These are phyloP conservation scores for Diaporthe longicolla DNA, from an alignment of 2,329 filamentous ascomycete species.

Conservation along the genomic window DNA sequence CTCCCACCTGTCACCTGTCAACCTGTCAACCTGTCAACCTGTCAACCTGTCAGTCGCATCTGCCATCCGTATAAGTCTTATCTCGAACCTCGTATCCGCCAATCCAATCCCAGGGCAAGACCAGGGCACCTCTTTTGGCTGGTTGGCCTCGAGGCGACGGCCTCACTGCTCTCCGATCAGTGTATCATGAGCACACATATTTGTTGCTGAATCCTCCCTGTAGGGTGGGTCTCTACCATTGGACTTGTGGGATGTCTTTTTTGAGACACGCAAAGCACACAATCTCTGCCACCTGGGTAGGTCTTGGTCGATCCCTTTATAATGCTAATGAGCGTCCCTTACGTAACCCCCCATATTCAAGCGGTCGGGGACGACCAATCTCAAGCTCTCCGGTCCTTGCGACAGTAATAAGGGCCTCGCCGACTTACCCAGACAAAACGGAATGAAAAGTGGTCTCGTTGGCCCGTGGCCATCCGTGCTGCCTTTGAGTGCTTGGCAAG, in stretches of 20 bases:
- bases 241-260: background rate
- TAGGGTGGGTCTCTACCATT: background rate
- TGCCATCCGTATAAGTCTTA: background rate
- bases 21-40: conserved; percentile 20
- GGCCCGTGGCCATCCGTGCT: background rate
- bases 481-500: background rate
- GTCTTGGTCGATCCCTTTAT: conserved; percentile 25
- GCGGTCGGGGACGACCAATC: too few species aligned
- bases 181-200: background rate
- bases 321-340: background rate
- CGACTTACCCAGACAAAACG: background rate
- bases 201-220: background rate
- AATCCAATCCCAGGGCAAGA: background rate
- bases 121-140: background rate
- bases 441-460: conserved; percentile 12
- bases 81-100: background rate
- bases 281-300: background rate
- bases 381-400: background rate
- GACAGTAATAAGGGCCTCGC: conserved; percentile 2
- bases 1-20: conserved; percentile 5
- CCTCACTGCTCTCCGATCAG: background rate
- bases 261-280: conserved; percentile 2
- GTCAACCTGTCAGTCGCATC: background rate
- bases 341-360: too few species aligned
- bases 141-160: background rate